Evolutionary conservation across 176 grass and related monocot genomes (phyloP), one percentile per base, ranked within the genome.

Genomic region (Microstegium vimineum): DNA sequence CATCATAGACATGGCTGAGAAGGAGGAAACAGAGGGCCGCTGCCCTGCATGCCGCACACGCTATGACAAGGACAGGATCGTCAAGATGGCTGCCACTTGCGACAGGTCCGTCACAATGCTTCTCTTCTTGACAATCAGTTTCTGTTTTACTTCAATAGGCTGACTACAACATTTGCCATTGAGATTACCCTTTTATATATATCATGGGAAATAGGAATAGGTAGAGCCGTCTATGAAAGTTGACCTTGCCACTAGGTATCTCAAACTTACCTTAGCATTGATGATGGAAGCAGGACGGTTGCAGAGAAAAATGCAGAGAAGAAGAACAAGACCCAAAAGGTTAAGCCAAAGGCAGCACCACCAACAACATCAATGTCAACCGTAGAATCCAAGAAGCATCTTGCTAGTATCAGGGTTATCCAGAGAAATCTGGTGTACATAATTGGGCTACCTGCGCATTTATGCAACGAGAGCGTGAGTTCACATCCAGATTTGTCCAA

Each of bases 351-450:
- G 77, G 73, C 40, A 25, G 43, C 78, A 37, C 13, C 45, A 69
- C 0, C 77, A 80, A 0, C 59, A 23, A 78, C 77, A 38, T 0
- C 49, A 75, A 35, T 52, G n/a, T 40, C 54, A 10, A 94, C 84
- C 31, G 76, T 74, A 34, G 93, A 99, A 79, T 87, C 93, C 73
- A 99, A 90, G 86, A 99, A 99, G 64, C 96, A 99, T 91, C 85
- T 99, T 27, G 83, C 82, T 20, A 86, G 87, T 68, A 91, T 99
- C 79, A 95, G 97, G 87, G 97, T 99, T 76, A 91, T 99, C 60
- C 96, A 95, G 82, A 88, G 89, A 71, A 99, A 95, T 79, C 96
- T 99, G 30, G 96, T 94, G 76, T 99, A 99, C 80, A 96, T 99
- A 90, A 92, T 90, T 86, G 97, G 97, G 23, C 78, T 99, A 52